Evolutionary conservation across 2,329 filamentous ascomycete species (phyloP).

Genomic region (Stagonosporopsis cucurbitacearum): DNA sequence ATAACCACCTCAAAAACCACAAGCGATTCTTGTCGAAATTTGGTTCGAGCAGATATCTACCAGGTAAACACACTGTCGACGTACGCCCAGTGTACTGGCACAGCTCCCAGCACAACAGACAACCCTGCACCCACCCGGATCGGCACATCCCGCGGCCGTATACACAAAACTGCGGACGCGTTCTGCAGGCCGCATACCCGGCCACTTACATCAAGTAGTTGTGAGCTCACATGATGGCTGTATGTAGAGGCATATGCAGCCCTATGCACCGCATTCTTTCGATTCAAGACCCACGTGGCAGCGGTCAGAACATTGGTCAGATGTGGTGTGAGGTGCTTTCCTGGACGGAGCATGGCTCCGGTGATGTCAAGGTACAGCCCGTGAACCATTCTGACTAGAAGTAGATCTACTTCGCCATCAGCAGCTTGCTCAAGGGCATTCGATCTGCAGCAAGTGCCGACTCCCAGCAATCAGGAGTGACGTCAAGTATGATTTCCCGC

Average conservation of each 20-base stretch:
- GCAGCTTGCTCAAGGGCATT: conserved; percentile 1
- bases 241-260: conserved; percentile 9
- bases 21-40: not conserved
- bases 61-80: conserved; percentile 5
- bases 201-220: conserved; percentile 2
- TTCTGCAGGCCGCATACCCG: conserved; percentile 6
- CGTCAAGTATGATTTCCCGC: not conserved
- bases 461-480: not conserved
- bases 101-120: not conserved
- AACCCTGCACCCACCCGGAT: not conserved
- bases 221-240: conserved; percentile 8
- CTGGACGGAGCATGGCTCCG: not conserved
- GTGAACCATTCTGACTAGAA: not conserved
- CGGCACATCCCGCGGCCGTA: not conserved
- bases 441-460: not conserved
- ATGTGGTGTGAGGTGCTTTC: not conserved
- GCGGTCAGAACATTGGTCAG: conserved; percentile 8
- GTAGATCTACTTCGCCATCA: not conserved
- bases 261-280: conserved; percentile 16
- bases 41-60: not conserved
- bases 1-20: not conserved
- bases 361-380: not conserved
- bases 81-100: conserved; percentile 6
- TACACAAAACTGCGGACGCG: not conserved
- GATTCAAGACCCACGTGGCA: conserved; percentile 12